A percentile compares a stretch with the other conserved stretches of the same genome.
phyloP scores from a whole-genome alignment of 2,329 filamentous ascomycete genomes.

The Periconia digitata region DNA sequence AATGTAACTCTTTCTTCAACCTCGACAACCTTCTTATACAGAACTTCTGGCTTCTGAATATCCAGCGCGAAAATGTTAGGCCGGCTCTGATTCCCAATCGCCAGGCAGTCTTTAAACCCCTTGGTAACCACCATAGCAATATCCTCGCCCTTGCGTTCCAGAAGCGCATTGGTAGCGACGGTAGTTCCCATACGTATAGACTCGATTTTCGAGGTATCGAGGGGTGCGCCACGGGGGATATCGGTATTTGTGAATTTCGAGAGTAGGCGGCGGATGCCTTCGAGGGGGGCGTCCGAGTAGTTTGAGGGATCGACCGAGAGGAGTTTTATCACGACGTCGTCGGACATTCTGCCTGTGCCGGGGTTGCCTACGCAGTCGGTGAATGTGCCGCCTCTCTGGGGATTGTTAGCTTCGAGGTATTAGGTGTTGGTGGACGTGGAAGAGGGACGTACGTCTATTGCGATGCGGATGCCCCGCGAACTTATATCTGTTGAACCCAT shows the following conservation, averaged over 20 bases:
- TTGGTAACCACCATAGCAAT: constrained; percentile 86
- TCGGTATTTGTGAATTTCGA: constrained; percentile 73
- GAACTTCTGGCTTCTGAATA: constrained; percentile 81
- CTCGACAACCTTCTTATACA: constrained; percentile 86
- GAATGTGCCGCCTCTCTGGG: constrained; percentile 79
- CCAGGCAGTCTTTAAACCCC: constrained; percentile 83
- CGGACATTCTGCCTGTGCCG: constrained; percentile 65
- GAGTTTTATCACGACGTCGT: constrained; percentile 83
- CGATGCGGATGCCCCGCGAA: constrained; percentile 68
- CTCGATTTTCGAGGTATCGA: constrained; percentile 83
- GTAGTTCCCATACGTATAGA: constrained; percentile 96
- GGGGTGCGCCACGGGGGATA: constrained; percentile 74
- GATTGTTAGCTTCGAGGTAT: constrained; percentile 10
- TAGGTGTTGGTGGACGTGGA: background rate
- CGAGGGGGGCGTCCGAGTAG: constrained; percentile 86
- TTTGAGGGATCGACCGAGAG: constrained; percentile 88
- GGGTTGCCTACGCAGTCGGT: constrained; percentile 89
- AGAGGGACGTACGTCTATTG: constrained; percentile 55
- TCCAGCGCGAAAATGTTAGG: constrained; percentile 90
- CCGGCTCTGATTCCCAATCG: constrained; percentile 87
- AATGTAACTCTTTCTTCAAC: constrained; percentile 87
- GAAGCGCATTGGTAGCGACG: constrained; percentile 86
- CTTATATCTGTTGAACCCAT: constrained; percentile 31
- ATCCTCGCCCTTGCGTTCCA: constrained; percentile 87
- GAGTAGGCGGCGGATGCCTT: constrained; percentile 86